These are phyloP conservation scores for Henningerozyma blattae DNA, from an alignment of 805 yeast genomes.

Conservation along the genomic window DNA sequence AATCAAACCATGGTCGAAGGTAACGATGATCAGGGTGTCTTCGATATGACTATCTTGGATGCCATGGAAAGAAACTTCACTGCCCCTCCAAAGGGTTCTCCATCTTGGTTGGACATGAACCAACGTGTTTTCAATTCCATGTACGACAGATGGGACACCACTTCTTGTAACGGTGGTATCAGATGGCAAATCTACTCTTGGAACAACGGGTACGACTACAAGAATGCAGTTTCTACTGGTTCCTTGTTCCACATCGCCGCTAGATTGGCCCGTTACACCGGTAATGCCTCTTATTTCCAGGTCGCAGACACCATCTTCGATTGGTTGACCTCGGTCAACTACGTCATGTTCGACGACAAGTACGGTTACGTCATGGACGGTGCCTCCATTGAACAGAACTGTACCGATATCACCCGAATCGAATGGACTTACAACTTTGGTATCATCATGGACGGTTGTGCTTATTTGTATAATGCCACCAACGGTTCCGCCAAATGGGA, in stretches of 20 bases:
- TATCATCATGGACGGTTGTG: conserved; percentile 60
- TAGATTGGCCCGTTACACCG: conserved; percentile 66
- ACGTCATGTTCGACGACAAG: conserved; percentile 34
- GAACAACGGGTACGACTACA: conserved; percentile 86
- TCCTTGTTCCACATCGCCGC: conserved; percentile 76
- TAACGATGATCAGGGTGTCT: conserved; percentile 90
- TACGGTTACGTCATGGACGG: conserved; percentile 46
- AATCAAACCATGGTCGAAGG: conserved; percentile 87
- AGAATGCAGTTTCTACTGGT: conserved; percentile 78
- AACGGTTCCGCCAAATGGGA: conserved; percentile 47
- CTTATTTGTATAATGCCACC: conserved; percentile 64
- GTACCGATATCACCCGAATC: conserved; percentile 40
- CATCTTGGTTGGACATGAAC: conserved; percentile 71
- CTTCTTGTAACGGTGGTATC: conserved; percentile 67
- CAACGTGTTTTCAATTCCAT: conserved; percentile 82
- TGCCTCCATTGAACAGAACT: conserved; percentile 41
- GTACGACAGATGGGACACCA: conserved; percentile 71
- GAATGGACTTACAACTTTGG: conserved; percentile 85
- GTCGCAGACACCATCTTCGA: conserved; percentile 65
- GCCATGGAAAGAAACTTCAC: conserved; percentile 81
- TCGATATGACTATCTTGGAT: conserved; percentile 84
- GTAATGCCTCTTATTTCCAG: conserved; percentile 57
- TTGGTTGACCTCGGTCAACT: conserved; percentile 52
- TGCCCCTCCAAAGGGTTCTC: conserved; percentile 41
- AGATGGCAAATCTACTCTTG: conserved; percentile 91